These are phyloP conservation scores for Solidago caesia DNA, from an alignment of 129 eudicot genomes.

Conservation along the genomic window DNA sequence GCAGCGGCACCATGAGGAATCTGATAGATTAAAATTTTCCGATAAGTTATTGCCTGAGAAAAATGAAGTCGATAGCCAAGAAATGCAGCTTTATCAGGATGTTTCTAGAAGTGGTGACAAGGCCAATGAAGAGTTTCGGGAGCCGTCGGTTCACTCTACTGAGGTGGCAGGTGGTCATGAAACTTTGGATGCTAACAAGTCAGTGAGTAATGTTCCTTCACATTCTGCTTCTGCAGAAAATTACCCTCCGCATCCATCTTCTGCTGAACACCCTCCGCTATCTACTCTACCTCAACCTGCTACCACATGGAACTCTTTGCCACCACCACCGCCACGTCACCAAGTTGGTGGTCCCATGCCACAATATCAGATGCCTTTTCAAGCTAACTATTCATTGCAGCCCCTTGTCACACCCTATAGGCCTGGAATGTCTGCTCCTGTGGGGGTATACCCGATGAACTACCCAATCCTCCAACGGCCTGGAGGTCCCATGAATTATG, in stretches of 20 bases:
- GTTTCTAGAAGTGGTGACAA: slow-evolving; percentile 25
- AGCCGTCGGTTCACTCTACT: slow-evolving; percentile 26
- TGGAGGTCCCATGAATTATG: slow-evolving; percentile 23
- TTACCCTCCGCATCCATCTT: slow-evolving; percentile 32
- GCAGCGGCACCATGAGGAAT: slow-evolving; percentile 34
- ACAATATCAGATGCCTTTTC: slow-evolving; percentile 47
- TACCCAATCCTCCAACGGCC: slow-evolving; percentile 38
- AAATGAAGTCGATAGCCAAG: slow-evolving; percentile 17
- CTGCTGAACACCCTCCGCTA: slow-evolving; percentile 44
- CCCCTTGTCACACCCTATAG: slow-evolving; percentile 39
- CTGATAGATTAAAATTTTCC: slow-evolving; percentile 28
- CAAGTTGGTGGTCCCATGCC: slow-evolving; percentile 35
- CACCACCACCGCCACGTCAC: slow-evolving; percentile 52
- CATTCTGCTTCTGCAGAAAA: slow-evolving; percentile 19
- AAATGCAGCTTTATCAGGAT: slow-evolving; percentile 24
- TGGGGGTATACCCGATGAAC: slow-evolving; percentile 37
- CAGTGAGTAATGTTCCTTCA: slow-evolving; percentile 15
- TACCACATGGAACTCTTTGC: slow-evolving; percentile 49
- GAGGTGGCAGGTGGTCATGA: slow-evolving; percentile 19
- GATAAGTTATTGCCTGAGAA: slow-evolving; percentile 29
- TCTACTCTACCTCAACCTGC: slow-evolving; percentile 42
- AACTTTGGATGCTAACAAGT: not conserved
- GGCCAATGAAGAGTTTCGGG: slow-evolving; percentile 29
- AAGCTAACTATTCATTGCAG: slow-evolving; percentile 40
- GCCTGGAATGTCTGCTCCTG: slow-evolving; percentile 36